These are phyloP conservation scores for Mycena albidolilacea DNA, from an alignment of 768 basidiomycete genomes.

Conservation along the genomic window DNA sequence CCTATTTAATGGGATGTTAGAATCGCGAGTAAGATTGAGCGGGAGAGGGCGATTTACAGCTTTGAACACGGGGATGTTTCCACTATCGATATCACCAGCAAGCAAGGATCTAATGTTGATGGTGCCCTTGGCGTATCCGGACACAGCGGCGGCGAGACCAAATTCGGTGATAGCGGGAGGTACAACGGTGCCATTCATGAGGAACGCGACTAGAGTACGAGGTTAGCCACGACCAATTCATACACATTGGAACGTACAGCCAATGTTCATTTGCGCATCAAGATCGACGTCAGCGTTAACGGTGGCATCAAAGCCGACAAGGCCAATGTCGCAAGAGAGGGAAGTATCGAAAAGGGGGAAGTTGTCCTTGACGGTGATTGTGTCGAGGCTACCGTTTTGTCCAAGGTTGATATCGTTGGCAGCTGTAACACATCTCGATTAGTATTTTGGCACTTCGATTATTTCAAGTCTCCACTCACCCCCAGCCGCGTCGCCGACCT, in stretches of 20 bases:
- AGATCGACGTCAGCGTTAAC: slow-evolving; percentile 18
- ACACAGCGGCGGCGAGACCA: slow-evolving; percentile 18
- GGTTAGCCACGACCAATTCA: not conserved
- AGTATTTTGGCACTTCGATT: slow-evolving; percentile 3
- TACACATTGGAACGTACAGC: slow-evolving; percentile 4
- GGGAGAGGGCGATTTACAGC: slow-evolving; percentile 1
- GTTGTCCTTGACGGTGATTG: slow-evolving; percentile 10
- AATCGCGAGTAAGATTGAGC: not conserved
- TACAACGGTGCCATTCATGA: slow-evolving; percentile 23
- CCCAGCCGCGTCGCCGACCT: slow-evolving; percentile 7
- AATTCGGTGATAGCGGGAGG: slow-evolving; percentile 11
- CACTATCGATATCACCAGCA: slow-evolving; percentile 18
- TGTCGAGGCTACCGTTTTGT: slow-evolving; percentile 19
- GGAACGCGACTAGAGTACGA: slow-evolving; percentile 17
- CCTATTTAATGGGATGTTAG: slow-evolving; percentile 11
- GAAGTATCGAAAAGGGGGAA: slow-evolving; percentile 19
- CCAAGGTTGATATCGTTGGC: slow-evolving; percentile 10
- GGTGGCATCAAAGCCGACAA: slow-evolving; percentile 13
- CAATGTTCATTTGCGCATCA: slow-evolving; percentile 24
- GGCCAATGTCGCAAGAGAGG: slow-evolving; percentile 14
- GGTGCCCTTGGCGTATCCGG: slow-evolving; percentile 27
- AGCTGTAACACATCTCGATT: not conserved
- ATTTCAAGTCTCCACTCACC: not conserved
- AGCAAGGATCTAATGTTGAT: slow-evolving; percentile 20
- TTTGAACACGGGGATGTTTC: slow-evolving; percentile 27